Percentiles rank a stretch among this genome's conserved stretches.
phyloP scores from a whole-genome alignment of 208 protist species.

The Trypanosoma scelopori region DNA sequence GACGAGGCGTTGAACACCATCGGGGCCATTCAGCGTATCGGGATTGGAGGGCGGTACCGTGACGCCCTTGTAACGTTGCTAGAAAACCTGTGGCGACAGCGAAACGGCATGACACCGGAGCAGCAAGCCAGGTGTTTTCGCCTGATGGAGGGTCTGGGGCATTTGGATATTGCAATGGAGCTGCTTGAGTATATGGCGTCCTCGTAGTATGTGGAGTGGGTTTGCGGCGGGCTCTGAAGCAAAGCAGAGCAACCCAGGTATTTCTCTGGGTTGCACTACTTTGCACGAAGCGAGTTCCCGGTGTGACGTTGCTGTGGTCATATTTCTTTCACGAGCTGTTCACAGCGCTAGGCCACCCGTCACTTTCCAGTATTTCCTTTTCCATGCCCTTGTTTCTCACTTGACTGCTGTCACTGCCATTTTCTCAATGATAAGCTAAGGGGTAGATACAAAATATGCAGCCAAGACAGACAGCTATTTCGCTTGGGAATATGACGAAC shows the following conservation, averaged over 20 bases:
- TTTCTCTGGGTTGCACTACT: not conserved
- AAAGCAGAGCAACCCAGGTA: not conserved
- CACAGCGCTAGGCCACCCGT: too few species aligned
- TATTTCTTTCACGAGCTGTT: too few species aligned
- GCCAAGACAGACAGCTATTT: not conserved
- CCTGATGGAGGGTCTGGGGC: slow-evolving; percentile 27
- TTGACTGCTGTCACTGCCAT: too few species aligned
- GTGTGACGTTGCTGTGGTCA: too few species aligned
- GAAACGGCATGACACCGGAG: slow-evolving; percentile 45
- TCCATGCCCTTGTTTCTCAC: too few species aligned
- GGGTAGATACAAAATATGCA: too few species aligned
- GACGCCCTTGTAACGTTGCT: slow-evolving; percentile 49
- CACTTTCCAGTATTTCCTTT: too few species aligned
- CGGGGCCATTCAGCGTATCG: slow-evolving; percentile 57
- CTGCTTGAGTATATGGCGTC: slow-evolving; percentile 35
- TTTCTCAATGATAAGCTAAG: too few species aligned
- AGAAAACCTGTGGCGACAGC: slow-evolving; percentile 54
- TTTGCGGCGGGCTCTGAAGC: too few species aligned
- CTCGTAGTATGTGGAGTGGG: not conserved
- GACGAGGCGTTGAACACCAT: slow-evolving; percentile 63
- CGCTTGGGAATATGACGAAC: not conserved
- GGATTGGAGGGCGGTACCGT: slow-evolving; percentile 32
- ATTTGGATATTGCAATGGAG: slow-evolving; percentile 33
- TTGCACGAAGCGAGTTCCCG: too few species aligned
- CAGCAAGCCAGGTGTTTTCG: slow-evolving; percentile 43